Percentiles rank a stretch among this genome's conserved stretches.
phyloP scores from a whole-genome alignment of 495 filamentous ascomycete species.

The Cetradonia linearis region DNA sequence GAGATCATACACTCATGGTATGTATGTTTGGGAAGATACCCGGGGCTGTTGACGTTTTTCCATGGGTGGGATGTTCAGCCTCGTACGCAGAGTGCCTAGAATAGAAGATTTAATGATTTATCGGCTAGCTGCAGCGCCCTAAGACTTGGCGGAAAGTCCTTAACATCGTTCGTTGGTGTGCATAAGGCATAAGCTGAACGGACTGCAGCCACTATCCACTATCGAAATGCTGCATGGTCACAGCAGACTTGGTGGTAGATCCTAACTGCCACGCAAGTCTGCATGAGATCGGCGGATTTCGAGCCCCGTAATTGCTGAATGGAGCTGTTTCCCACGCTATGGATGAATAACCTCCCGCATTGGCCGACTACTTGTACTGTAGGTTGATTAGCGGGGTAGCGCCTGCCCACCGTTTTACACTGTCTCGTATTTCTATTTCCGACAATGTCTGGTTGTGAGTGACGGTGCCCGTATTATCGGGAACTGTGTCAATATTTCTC shows the following conservation, averaged over 20 bases:
- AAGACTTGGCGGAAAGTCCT: not conserved
- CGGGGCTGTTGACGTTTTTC: not conserved
- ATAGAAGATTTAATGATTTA: too few species aligned
- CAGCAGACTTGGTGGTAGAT: not conserved
- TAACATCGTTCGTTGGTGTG: not conserved
- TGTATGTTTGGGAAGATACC: not conserved
- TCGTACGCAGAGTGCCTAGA: not conserved
- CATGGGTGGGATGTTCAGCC: conserved; percentile 9
- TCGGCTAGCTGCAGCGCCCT: not conserved
- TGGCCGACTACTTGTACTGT: too few species aligned
- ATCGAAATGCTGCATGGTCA: conserved; percentile 5
- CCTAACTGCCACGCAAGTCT: not conserved
- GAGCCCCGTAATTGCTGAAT: not conserved
- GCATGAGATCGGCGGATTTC: not conserved
- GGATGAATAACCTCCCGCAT: too few species aligned
- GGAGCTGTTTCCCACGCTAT: not conserved
- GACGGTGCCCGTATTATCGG: not conserved
- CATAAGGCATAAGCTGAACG: too few species aligned
- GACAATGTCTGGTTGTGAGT: not conserved
- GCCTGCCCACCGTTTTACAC: too few species aligned
- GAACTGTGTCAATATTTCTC: not conserved
- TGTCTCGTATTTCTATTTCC: too few species aligned
- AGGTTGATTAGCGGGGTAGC: too few species aligned
- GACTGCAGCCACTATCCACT: not conserved
- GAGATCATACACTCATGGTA: not conserved